Evolutionary conservation across 148 eudicot species (phyloP).

Genomic region (Nyssa sinensis): DNA sequence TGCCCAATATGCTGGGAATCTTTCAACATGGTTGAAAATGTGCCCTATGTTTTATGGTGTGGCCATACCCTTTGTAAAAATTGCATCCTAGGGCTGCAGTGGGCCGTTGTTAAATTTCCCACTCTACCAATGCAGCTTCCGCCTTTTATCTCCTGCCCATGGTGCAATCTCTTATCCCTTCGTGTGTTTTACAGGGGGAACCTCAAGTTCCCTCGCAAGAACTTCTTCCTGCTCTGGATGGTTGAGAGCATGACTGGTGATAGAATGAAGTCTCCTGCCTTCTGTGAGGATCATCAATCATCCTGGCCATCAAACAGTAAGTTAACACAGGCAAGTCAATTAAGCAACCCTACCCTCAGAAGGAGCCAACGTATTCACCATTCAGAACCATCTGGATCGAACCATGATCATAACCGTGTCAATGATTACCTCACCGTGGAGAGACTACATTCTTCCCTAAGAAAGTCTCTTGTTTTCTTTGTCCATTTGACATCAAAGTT

Average conservation of each 20-base stretch:
- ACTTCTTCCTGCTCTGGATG: constrained; percentile 59
- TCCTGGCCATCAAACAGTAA: constrained; percentile 23
- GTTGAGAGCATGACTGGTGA: constrained; percentile 54
- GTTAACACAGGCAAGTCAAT: background rate
- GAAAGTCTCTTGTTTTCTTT: constrained; percentile 35
- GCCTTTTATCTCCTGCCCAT: constrained; percentile 47
- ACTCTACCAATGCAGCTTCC: constrained; percentile 45
- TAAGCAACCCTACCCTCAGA: constrained; percentile 9
- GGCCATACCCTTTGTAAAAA: constrained; percentile 54
- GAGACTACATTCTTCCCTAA: constrained; percentile 25
- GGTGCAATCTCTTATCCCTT: constrained; percentile 49
- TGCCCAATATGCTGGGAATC: constrained; percentile 64
- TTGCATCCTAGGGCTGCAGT: constrained; percentile 43
- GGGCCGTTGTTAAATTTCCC: constrained; percentile 48
- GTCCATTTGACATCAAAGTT: constrained; percentile 44
- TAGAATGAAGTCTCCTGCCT: constrained; percentile 26
- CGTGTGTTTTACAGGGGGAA: constrained; percentile 37
- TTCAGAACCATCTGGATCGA: constrained; percentile 19
- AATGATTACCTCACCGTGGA: constrained; percentile 15
- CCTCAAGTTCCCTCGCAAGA: constrained; percentile 48
- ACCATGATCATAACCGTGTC: constrained; percentile 2
- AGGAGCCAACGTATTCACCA: constrained; percentile 10
- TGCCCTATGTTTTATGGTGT: constrained; percentile 57
- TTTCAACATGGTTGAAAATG: constrained; percentile 52
- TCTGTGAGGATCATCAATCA: constrained; percentile 25